Evolutionary conservation across 371 early-diverging fungal genomes (phyloP), one percentile per base, ranked within the genome.

Genomic region (Apophysomyces elegans): DNA sequence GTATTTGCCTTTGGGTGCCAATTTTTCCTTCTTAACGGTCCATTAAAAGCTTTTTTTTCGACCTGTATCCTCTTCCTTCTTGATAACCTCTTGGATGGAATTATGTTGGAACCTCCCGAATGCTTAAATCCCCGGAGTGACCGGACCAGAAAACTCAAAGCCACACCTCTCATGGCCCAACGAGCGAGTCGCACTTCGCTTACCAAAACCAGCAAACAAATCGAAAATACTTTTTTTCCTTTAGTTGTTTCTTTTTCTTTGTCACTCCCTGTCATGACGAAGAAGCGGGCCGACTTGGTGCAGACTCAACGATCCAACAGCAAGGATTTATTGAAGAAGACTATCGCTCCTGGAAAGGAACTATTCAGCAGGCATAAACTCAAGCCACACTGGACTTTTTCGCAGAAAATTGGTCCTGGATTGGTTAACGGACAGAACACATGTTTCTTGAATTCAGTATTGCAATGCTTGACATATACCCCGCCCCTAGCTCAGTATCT

Each of bases 381-480:
- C 26, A 57, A 77, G 8, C 60, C 70, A 35, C 63, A 70, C 44
- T 93, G 92, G 92, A 74, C 71, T 13, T 57, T 74, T n/a, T 69
- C 79, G 39, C 82, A 85, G 14, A 71, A 79, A 8, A 80, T 92
- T 56, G 93, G 93, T 4, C 88, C 91, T 16, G 97, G 97, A 5
- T 77, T 97, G 41, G 76, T 87, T 64, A 97, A 98, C 71, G 82
- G 95, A 43, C 95, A 96, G 32, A 99, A 99, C 69, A 97, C 98
- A 0, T 99, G 99, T 73, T 99, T 93, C 79, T 83, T 98, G 71
- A 99, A 97, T 81, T 90, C 95, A 12, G 89, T 92, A 4, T 73
- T 99, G 14, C 97, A 98, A 74, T 98, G 98, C 69, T 75, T 99
- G 63, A 90, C 90, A 12, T 93, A 93, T 62, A 96, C 98, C 1